These are phyloP conservation scores for Sarocladiaceae sp. DNA, from an alignment of 2,329 filamentous ascomycete species.

Conservation along the genomic window DNA sequence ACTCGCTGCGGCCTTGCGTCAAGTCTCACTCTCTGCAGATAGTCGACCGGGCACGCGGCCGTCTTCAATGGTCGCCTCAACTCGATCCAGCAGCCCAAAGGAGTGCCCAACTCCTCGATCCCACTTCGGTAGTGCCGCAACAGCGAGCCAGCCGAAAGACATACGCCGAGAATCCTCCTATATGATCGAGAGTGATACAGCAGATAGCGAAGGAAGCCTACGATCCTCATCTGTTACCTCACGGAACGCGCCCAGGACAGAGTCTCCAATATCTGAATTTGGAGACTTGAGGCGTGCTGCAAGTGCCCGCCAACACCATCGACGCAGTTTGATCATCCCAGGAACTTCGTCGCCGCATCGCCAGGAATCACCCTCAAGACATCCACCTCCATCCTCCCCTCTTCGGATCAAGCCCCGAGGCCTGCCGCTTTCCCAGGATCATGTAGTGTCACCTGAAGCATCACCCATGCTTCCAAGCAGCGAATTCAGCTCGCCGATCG, in stretches of 20 bases:
- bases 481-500: slow-evolving; percentile 73
- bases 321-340: slow-evolving; percentile 80
- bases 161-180: slow-evolving; percentile 70
- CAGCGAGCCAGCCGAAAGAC: slow-evolving; percentile 54
- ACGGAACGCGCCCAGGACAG: slow-evolving; percentile 64
- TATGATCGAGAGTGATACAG: slow-evolving; percentile 76
- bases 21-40: slow-evolving; percentile 28
- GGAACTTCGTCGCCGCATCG: slow-evolving; percentile 74
- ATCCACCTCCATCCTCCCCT: slow-evolving; percentile 77
- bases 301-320: slow-evolving; percentile 77
- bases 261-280: slow-evolving; percentile 88
- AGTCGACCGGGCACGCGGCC: slow-evolving; percentile 39
- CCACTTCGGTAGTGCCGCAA: slow-evolving; percentile 58
- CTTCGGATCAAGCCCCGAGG: slow-evolving; percentile 80
- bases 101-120: slow-evolving; percentile 91
- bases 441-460: slow-evolving; percentile 76
- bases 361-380: slow-evolving; percentile 82
- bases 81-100: slow-evolving; percentile 82
- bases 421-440: slow-evolving; percentile 55
- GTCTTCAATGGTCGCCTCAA: slow-evolving; percentile 59
- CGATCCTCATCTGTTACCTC: slow-evolving; percentile 74
- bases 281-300: slow-evolving; percentile 70
- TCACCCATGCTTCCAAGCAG: slow-evolving; percentile 82
- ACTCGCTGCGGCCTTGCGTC: slow-evolving; percentile 49
- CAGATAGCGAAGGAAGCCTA: slow-evolving; percentile 84